A percentile compares a stretch with the other conserved stretches of the same genome.
phyloP scores from a whole-genome alignment of 257 asterid genomes.

The Ballota nigra region DNA sequence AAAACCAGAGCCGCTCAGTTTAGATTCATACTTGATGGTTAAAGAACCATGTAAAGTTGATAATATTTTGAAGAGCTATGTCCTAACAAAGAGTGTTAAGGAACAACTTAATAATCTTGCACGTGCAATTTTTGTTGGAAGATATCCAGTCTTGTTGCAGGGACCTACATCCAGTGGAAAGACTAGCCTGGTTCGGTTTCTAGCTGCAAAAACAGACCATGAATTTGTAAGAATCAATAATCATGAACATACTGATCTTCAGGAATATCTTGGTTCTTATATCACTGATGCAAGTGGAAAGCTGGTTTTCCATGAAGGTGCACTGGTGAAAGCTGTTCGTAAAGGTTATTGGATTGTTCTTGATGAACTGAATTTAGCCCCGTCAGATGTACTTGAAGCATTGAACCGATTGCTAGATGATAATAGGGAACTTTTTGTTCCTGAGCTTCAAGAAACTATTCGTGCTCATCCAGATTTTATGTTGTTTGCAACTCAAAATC shows the following conservation, averaged over 20 bases:
- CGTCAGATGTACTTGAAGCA: constrained; percentile 97
- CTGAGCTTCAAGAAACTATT: constrained; percentile 75
- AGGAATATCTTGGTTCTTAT: constrained; percentile 93
- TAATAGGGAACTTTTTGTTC: constrained; percentile 91
- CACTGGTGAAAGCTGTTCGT: constrained; percentile 90
- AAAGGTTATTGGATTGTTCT: constrained; percentile 93
- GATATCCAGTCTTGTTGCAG: constrained; percentile 89
- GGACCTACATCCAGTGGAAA: constrained; percentile 99
- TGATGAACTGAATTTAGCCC: constrained; percentile 97
- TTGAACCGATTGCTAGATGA: constrained; percentile 90
- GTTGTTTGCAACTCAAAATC: constrained; percentile 98
- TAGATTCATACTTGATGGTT: constrained; percentile 43
- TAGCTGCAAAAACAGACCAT: constrained; percentile 75
- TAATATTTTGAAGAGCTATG: constrained; percentile 50
- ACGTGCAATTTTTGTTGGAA: constrained; percentile 68
- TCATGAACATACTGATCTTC: constrained; percentile 97
- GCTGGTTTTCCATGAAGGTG: constrained; percentile 89
- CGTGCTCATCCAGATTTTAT: constrained; percentile 83
- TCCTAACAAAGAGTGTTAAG: constrained; percentile 67
- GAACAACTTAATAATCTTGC: constrained; percentile 75
- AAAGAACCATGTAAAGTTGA: constrained; percentile 23
- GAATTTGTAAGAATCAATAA: constrained; percentile 89
- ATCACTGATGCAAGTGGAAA: constrained; percentile 84
- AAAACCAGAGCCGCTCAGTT: constrained; percentile 41
- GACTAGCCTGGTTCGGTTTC: constrained; percentile 89